These are phyloP conservation scores for Crithidia mellificae DNA, from an alignment of 208 protist species.

Conservation along the genomic window DNA sequence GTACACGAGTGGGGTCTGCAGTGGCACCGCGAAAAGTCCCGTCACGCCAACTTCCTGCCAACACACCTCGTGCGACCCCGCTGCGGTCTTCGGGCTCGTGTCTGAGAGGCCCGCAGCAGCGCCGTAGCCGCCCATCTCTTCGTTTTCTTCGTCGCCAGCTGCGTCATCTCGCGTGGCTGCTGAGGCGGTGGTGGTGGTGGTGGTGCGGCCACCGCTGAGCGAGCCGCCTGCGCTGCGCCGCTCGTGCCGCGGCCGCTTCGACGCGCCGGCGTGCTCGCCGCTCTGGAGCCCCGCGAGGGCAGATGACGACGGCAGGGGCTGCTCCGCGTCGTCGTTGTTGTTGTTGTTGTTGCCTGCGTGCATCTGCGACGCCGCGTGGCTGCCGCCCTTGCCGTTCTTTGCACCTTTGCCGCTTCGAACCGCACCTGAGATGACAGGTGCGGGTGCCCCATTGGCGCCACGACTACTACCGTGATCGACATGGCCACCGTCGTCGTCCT, in stretches of 20 bases:
- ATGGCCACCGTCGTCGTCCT: too few species aligned
- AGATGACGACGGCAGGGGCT: background rate
- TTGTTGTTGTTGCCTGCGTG: background rate
- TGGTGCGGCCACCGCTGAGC: too few species aligned
- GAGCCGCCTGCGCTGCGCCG: too few species aligned
- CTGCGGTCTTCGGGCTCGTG: too few species aligned
- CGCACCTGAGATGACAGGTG: too few species aligned
- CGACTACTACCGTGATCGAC: too few species aligned
- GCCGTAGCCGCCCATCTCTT: slow-evolving; percentile 9
- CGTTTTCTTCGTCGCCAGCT: slow-evolving; percentile 31
- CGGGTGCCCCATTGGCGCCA: too few species aligned
- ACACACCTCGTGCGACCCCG: slow-evolving; percentile 25
- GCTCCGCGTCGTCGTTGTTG: background rate
- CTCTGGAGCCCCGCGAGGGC: too few species aligned
- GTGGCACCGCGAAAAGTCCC: slow-evolving; percentile 54
- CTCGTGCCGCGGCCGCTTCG: slow-evolving; percentile 34
- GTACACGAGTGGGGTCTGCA: slow-evolving; percentile 45
- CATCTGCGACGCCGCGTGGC: too few species aligned
- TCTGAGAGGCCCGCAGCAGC: background rate
- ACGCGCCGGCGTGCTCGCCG: background rate
- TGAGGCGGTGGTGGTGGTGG: too few species aligned
- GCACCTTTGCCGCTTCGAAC: background rate
- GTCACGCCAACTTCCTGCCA: slow-evolving; percentile 74
- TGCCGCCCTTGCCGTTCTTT: background rate
- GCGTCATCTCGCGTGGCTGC: background rate